A percentile compares a stretch with the other conserved stretches of the same genome.
Conservation (phyloP, 2,329 filamentous ascomycete genomes). For the Aspergillus chevalieri region DNA sequence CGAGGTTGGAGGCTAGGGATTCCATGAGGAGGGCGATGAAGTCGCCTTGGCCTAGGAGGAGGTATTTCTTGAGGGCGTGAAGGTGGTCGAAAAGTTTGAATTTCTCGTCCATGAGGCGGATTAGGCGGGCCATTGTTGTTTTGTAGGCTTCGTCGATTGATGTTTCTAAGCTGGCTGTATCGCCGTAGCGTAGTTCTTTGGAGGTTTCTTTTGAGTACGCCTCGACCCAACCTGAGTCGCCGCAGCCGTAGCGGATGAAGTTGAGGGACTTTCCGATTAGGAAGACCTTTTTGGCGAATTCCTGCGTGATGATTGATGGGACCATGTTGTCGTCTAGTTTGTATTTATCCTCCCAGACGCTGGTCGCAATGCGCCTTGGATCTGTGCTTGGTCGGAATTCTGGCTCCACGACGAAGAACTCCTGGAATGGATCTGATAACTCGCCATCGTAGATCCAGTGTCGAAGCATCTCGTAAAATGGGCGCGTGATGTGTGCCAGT, state of each 20-base stretch:
- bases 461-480: constrained; percentile 93
- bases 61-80: constrained; percentile 85
- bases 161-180: constrained; percentile 81
- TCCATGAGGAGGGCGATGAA: constrained; percentile 98
- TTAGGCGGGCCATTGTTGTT: constrained; percentile 91
- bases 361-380: constrained; percentile 58
- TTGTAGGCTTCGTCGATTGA: constrained; percentile 98
- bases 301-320: constrained; percentile 83
- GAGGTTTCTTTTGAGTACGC: constrained; percentile 89
- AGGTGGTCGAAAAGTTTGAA: constrained; percentile 94
- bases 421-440: constrained; percentile 87
- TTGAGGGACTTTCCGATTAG: constrained; percentile 96
- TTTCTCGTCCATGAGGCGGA: constrained; percentile 88
- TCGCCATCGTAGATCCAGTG: constrained; percentile 99
- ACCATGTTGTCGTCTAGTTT: constrained; percentile 79
- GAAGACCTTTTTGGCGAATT: constrained; percentile 95
- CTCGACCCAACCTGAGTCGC: constrained; percentile 91
- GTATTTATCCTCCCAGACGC: constrained; percentile 98
- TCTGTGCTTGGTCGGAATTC: constrained; percentile 48
- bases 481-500: constrained; percentile 76
- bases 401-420: constrained; percentile 92
- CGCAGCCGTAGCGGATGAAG: constrained; percentile 93
- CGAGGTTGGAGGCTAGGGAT: constrained; percentile 83
- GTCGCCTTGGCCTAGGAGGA: constrained; percentile 89
- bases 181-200: constrained; percentile 85